Conservation (phyloP, 1,284 basidiomycete species). For the Cryptococcus jaspeensis region DNA sequence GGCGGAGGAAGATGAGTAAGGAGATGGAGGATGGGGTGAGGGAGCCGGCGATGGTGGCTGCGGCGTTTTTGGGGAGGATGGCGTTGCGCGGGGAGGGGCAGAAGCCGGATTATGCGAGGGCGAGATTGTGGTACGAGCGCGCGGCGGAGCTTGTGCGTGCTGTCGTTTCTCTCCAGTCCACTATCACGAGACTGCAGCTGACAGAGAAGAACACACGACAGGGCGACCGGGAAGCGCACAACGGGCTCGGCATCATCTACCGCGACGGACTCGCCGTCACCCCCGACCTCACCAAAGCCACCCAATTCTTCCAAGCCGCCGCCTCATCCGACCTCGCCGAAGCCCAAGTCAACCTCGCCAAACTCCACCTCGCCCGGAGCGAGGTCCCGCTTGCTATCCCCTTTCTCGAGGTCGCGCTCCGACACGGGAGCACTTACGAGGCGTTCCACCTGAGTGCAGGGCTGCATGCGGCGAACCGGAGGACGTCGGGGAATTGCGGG, state of each 20-base stretch:
- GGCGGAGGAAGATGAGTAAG: slow-evolving; percentile 57
- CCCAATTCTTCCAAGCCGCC: slow-evolving; percentile 71
- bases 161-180: too few species aligned
- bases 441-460: slow-evolving; percentile 87
- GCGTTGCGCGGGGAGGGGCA: slow-evolving; percentile 91
- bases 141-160: slow-evolving; percentile 64
- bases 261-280: slow-evolving; percentile 79
- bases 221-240: slow-evolving; percentile 82
- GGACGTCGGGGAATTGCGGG: slow-evolving; percentile 62
- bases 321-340: slow-evolving; percentile 83
- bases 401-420: slow-evolving; percentile 77
- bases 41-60: slow-evolving; percentile 69
- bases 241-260: slow-evolving; percentile 87
- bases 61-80: slow-evolving; percentile 88
- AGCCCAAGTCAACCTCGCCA: slow-evolving; percentile 85
- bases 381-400: slow-evolving; percentile 59
- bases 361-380: slow-evolving; percentile 62
- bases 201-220: slow-evolving; percentile 26
- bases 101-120: slow-evolving; percentile 68
- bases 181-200: too few species aligned
- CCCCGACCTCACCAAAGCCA: slow-evolving; percentile 56
- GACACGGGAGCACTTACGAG: slow-evolving; percentile 83
- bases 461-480: slow-evolving; percentile 66
- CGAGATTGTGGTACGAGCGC: slow-evolving; percentile 91
- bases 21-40: slow-evolving; percentile 58